These are phyloP conservation scores for Trametes versicolor DNA, from an alignment of 1,284 basidiomycete species.

Conservation along the genomic window DNA sequence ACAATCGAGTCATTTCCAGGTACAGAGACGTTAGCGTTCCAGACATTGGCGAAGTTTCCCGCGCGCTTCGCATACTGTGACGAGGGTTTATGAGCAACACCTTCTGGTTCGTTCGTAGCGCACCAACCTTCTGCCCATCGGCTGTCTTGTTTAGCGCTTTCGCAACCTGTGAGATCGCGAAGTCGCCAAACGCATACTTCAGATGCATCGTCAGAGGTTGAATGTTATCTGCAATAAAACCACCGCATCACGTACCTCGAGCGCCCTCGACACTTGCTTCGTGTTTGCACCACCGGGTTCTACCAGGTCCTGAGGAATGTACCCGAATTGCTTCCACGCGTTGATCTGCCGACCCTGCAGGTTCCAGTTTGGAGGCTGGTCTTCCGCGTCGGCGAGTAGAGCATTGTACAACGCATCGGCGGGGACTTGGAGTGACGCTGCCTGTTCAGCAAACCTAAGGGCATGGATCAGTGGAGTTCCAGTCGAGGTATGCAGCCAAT, in stretches of 20 bases:
- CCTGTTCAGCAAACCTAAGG: slow-evolving; percentile 58
- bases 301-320: slow-evolving; percentile 62
- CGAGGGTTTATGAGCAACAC: too few species aligned
- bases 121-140: slow-evolving; percentile 61
- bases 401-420: slow-evolving; percentile 59
- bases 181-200: slow-evolving; percentile 70
- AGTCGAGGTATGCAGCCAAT: not conserved
- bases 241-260: slow-evolving; percentile 54
- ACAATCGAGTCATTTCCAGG: slow-evolving; percentile 52
- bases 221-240: too few species aligned
- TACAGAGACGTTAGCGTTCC: slow-evolving; percentile 64
- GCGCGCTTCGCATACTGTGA: slow-evolving; percentile 62
- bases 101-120: too few species aligned
- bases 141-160: slow-evolving; percentile 57
- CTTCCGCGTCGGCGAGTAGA: slow-evolving; percentile 64
- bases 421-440: slow-evolving; percentile 57
- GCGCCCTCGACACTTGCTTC: slow-evolving; percentile 66
- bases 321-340: slow-evolving; percentile 59
- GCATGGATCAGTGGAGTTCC: not conserved
- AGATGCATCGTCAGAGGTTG: too few species aligned
- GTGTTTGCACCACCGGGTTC: slow-evolving; percentile 63
- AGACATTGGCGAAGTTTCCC: slow-evolving; percentile 66
- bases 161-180: slow-evolving; percentile 70
- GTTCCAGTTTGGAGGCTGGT: slow-evolving; percentile 67
- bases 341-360: slow-evolving; percentile 66